Conservation (phyloP, 805 yeast genomes). For the Ogataea ganodermae region DNA sequence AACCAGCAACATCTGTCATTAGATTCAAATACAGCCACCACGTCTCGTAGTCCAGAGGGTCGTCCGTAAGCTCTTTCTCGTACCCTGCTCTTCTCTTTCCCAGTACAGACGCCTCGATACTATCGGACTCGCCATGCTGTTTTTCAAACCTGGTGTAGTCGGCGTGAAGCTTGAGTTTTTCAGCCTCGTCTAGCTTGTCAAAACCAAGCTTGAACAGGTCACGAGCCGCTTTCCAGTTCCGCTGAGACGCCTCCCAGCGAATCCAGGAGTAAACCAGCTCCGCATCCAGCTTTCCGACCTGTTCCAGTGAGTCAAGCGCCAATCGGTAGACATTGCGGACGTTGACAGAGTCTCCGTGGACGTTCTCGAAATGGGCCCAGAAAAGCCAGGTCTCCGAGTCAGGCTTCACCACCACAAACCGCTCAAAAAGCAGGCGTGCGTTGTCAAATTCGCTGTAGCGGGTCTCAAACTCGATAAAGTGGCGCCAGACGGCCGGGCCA, state of each 20-base stretch:
- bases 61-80: constrained; percentile 45
- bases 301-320: constrained; percentile 57
- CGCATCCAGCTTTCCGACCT: constrained; percentile 36
- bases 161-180: constrained; percentile 40
- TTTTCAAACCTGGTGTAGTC: constrained; percentile 63
- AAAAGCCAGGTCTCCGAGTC: constrained; percentile 62
- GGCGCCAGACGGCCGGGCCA: constrained; percentile 62
- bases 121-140: constrained; percentile 55
- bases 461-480: constrained; percentile 71
- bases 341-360: constrained; percentile 44
- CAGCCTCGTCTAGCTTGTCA: constrained; percentile 37
- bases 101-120: constrained; percentile 54
- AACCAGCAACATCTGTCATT: constrained; percentile 40
- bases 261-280: constrained; percentile 58
- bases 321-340: constrained; percentile 67
- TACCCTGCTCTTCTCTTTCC: constrained; percentile 58
- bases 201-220: constrained; percentile 57
- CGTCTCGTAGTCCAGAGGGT: constrained; percentile 64
- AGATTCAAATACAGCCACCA: constrained; percentile 81
- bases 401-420: constrained; percentile 58
- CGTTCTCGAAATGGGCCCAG: constrained; percentile 75
- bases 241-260: constrained; percentile 62
- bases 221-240: constrained; percentile 64
- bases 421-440: constrained; percentile 58
- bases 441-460: constrained; percentile 55